Base-by-base conservation (phyloP, 2,329 filamentous ascomycete genomes). In the Phoma herbarum region DNA sequence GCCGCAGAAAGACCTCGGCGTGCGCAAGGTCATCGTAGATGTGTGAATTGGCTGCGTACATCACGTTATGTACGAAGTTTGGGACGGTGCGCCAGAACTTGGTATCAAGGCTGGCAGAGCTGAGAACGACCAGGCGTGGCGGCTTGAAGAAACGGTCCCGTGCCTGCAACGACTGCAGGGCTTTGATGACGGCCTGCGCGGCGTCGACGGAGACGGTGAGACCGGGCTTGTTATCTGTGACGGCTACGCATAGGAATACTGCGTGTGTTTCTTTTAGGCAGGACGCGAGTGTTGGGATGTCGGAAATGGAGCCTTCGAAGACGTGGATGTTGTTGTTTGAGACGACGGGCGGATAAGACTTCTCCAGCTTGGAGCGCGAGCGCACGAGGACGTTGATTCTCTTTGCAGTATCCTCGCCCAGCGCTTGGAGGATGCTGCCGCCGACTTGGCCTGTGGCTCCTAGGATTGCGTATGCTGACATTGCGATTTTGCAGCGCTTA, bases 191-290 rank as follows among this genome's bases (percentile, higher is more conserved):
- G 20, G 57, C 61, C 2, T 55, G 20, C 0, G 78, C 73, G 2
- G 66, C 70, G 60, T 83, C 78, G 47, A 78, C 74, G 2, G 66
- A 67, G 2, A 83, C 57, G 18, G 67, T 68, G 47, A 71, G 78
- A 10, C 77, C 76, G 0, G 82, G 82, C 1, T 80, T 61, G 67
- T 83, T 82, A 69, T 81, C 77, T 58, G 80, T 81, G 28, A 72
- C 79, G 16, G 61, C 56, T 2, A 61, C 65, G 0, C 81, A 73
- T 10, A 79, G 65, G 63, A 84, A 83, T 16, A 81, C 72, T 22
- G 77, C 79, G 3, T 61, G 60, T 46, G 63, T 63, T 51, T 64
- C 75, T 7, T 67, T 64, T 4, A 84, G 54, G 62, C 79, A 82
- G 1, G 64, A 23, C 2, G 63, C 57, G 2, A 84, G 55, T 1